Evolutionary conservation across 23 red algal genomes (phyloP).

Genomic region (Gracilariopsis chorda): DNA sequence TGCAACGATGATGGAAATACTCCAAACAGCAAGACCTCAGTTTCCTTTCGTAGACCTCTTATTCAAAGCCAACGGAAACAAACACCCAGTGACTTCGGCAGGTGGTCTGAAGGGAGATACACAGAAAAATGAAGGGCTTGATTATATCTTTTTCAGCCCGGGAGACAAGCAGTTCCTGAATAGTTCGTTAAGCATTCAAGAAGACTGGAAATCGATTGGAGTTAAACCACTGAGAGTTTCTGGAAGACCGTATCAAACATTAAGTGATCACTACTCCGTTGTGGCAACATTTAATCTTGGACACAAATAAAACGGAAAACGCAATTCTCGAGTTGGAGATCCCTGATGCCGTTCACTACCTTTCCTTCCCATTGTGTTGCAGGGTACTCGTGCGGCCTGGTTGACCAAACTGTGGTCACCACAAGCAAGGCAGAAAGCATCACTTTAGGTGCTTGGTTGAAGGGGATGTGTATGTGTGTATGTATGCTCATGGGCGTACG

Average conservation of each 20-base stretch:
- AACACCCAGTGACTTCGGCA: constrained; percentile 42
- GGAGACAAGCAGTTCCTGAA: background rate
- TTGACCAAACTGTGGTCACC: too few species aligned
- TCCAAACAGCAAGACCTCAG: background rate
- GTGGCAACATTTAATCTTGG: constrained; percentile 1
- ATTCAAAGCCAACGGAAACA: background rate
- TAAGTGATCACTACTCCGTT: constrained; percentile 40
- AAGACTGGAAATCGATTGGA: background rate
- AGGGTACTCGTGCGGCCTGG: too few species aligned
- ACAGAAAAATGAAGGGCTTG: constrained; percentile 66
- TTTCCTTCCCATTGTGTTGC: too few species aligned
- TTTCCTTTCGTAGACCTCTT: constrained; percentile 7
- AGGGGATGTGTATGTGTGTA: too few species aligned
- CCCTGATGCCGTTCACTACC: too few species aligned
- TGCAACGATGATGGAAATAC: background rate
- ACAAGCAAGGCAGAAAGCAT: too few species aligned
- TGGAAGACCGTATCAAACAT: constrained; percentile 16
- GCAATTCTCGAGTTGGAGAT: too few species aligned
- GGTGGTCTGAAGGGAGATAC: constrained; percentile 29
- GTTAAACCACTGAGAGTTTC: background rate
- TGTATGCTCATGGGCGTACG: too few species aligned
- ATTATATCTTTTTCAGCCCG: constrained; percentile 76
- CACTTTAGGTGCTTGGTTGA: too few species aligned
- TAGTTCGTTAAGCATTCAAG: background rate
- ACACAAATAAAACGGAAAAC: background rate